These are phyloP conservation scores for Diutina sp. DNA, from an alignment of 1,139 yeast species.

Conservation along the genomic window DNA sequence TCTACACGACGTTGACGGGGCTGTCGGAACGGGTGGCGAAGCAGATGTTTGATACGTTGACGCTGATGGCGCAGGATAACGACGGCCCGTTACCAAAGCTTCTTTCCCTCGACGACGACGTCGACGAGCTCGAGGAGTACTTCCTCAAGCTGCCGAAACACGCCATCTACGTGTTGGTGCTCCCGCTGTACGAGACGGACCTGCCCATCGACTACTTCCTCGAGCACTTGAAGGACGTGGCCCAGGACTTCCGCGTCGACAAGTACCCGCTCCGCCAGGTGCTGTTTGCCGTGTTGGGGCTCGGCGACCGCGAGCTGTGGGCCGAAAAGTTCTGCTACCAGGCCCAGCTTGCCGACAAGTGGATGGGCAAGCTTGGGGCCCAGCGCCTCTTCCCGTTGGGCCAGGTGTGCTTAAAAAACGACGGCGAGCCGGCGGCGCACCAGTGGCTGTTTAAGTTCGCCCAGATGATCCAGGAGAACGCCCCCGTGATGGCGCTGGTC, in stretches of 20 bases:
- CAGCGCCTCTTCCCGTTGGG: slow-evolving; percentile 78
- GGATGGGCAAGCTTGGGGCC: slow-evolving; percentile 74
- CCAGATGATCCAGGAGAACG: slow-evolving; percentile 27
- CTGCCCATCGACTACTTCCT: slow-evolving; percentile 84
- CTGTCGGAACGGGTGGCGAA: slow-evolving; percentile 62
- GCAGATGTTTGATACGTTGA: slow-evolving; percentile 21
- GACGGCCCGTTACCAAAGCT: slow-evolving; percentile 38
- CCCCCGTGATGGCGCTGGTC: neutral
- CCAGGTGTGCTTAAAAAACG: slow-evolving; percentile 68
- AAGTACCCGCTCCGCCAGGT: slow-evolving; percentile 58
- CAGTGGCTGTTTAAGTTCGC: slow-evolving; percentile 59
- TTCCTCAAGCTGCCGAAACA: slow-evolving; percentile 50
- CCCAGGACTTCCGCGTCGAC: slow-evolving; percentile 76
- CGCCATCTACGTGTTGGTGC: slow-evolving; percentile 54
- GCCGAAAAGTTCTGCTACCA: slow-evolving; percentile 76
- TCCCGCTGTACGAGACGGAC: slow-evolving; percentile 89
- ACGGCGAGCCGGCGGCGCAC: slow-evolving; percentile 45
- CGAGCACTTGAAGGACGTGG: slow-evolving; percentile 69
- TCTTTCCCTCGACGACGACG: slow-evolving; percentile 63
- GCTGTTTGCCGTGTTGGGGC: slow-evolving; percentile 68
- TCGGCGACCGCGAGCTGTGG: slow-evolving; percentile 87
- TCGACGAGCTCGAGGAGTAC: slow-evolving; percentile 75
- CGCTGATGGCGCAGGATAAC: slow-evolving; percentile 12
- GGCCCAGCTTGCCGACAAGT: slow-evolving; percentile 61
- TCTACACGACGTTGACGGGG: slow-evolving; percentile 81